Base-by-base conservation (phyloP, 2,329 filamentous ascomycete genomes). In the Aspergillus neotritici region DNA sequence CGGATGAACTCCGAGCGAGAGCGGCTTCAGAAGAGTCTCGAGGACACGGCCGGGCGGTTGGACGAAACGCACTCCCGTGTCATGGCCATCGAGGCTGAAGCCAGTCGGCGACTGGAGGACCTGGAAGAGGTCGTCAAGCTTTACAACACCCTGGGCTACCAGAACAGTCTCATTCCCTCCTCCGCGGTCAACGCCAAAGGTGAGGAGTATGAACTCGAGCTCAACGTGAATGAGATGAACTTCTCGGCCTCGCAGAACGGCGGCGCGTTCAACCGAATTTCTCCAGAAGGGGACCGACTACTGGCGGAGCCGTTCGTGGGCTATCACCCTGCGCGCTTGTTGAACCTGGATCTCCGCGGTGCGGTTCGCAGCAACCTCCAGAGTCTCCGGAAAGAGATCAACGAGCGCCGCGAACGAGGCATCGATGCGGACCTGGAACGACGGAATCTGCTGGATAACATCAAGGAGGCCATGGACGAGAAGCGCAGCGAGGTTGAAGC, bases 1-100 rank as follows among this genome's bases (percentile, higher is more conserved):
- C 88, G 93, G 66, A 96, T 98, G 91, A 95, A 89, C 55, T 84
- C 87, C 30, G 93, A 98, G 65, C 83, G 90, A 41, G 93, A 98
- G 60, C 83, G 93, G 36, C 77, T 98, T n/a, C 87, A 94, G 52
- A 90, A 85, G 57, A 86, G 84, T 33, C 84, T 95, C 34, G 88
- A 95, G 56, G 79, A 83, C 2, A 86, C 87, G 0, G 76, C 80
- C 5, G 75, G 79, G 42, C 79, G 87, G 40, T 74, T 96, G 0
- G 90, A 96, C 44, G 93, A 97, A 50, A 79, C 84, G 7, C 94
- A 94, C 71, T 84, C 80, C 52, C 84, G 81, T 53, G 85, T 93
- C 1, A 78, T 83, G 13, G 89, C 95, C 54, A 93, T 87, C 57
- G 94, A 98, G 67, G 67, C 78, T n/a, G 90, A 95, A 52, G 88